phyloP scores from a whole-genome alignment of 495 filamentous ascomycete species.

The Penicillium lividum region DNA sequence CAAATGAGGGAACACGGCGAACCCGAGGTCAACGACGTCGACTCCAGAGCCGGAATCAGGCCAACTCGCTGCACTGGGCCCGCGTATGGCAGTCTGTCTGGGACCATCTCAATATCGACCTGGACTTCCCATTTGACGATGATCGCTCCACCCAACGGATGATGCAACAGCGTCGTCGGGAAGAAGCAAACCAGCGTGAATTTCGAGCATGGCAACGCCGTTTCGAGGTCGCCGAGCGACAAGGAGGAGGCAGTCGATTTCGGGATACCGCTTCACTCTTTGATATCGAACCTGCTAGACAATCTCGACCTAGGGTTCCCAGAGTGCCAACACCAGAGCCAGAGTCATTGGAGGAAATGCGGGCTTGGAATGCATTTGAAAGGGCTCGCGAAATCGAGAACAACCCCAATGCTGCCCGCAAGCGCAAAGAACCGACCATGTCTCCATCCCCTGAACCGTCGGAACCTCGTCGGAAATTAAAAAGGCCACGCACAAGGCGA shows the following conservation, averaged over 20 bases:
- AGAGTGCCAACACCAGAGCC: slow-evolving; percentile 53
- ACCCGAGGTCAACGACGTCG: slow-evolving; percentile 52
- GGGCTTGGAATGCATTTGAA: slow-evolving; percentile 88
- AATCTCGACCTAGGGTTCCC: slow-evolving; percentile 47
- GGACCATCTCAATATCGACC: slow-evolving; percentile 70
- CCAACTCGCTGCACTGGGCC: slow-evolving; percentile 58
- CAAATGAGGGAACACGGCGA: slow-evolving; percentile 45
- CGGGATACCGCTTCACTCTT: slow-evolving; percentile 58
- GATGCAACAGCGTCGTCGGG: slow-evolving; percentile 55
- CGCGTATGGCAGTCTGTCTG: slow-evolving; percentile 69
- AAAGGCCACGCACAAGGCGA: slow-evolving; percentile 74
- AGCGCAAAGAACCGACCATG: slow-evolving; percentile 76
- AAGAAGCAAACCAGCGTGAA: slow-evolving; percentile 63
- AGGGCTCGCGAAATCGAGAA: slow-evolving; percentile 71
- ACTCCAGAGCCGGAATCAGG: slow-evolving; percentile 44
- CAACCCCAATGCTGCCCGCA: slow-evolving; percentile 54
- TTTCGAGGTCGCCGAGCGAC: slow-evolving; percentile 72
- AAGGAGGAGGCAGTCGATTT: slow-evolving; percentile 74
- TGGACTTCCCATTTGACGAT: slow-evolving; percentile 88
- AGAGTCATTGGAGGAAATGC: slow-evolving; percentile 75
- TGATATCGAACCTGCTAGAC: slow-evolving; percentile 48
- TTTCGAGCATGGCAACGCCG: slow-evolving; percentile 77
- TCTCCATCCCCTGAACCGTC: slow-evolving; percentile 65
- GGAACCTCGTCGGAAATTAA: slow-evolving; percentile 74
- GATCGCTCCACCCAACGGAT: slow-evolving; percentile 54